These are phyloP conservation scores for Candida coleopterorum DNA, from an alignment of 805 yeast genomes.

Conservation along the genomic window DNA sequence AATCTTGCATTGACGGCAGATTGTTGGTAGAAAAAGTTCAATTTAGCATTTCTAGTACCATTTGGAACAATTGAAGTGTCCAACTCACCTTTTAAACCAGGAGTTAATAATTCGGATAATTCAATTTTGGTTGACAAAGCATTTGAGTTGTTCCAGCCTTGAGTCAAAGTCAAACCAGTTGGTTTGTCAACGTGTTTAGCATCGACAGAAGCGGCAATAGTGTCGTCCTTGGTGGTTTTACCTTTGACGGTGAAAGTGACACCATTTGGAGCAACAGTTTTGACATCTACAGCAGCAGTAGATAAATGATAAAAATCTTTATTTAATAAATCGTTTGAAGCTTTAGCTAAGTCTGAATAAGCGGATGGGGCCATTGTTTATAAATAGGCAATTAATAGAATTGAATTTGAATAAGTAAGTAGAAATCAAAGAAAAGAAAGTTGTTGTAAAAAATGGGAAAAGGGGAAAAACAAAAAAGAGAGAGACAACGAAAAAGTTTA, in stretches of 20 bases:
- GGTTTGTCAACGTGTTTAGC: slow-evolving; percentile 91
- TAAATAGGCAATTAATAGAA: neutral
- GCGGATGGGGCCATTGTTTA: slow-evolving; percentile 62
- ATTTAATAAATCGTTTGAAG: slow-evolving; percentile 83
- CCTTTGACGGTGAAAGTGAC: slow-evolving; percentile 93
- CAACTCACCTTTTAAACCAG: slow-evolving; percentile 91
- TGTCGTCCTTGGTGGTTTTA: slow-evolving; percentile 72
- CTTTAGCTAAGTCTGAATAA: slow-evolving; percentile 89
- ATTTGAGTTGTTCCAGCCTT: slow-evolving; percentile 97
- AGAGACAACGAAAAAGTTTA: no score
- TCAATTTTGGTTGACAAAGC: slow-evolving; percentile 89
- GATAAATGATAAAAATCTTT: slow-evolving; percentile 91
- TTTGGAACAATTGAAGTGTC: slow-evolving; percentile 83
- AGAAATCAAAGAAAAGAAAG: slow-evolving; percentile 1
- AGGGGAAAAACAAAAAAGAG: neutral
- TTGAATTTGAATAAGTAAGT: neutral
- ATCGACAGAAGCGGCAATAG: slow-evolving; percentile 85
- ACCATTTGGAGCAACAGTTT: slow-evolving; percentile 94
- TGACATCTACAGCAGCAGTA: slow-evolving; percentile 82
- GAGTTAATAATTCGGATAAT: slow-evolving; percentile 85
- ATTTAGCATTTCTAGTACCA: slow-evolving; percentile 80
- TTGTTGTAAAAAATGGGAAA: neutral
- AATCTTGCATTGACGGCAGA: slow-evolving; percentile 92
- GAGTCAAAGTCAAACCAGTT: slow-evolving; percentile 88
- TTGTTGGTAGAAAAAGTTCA: slow-evolving; percentile 87